These are phyloP conservation scores for Penicillium sp. DNA, from an alignment of 2,329 filamentous ascomycete genomes.

Conservation along the genomic window DNA sequence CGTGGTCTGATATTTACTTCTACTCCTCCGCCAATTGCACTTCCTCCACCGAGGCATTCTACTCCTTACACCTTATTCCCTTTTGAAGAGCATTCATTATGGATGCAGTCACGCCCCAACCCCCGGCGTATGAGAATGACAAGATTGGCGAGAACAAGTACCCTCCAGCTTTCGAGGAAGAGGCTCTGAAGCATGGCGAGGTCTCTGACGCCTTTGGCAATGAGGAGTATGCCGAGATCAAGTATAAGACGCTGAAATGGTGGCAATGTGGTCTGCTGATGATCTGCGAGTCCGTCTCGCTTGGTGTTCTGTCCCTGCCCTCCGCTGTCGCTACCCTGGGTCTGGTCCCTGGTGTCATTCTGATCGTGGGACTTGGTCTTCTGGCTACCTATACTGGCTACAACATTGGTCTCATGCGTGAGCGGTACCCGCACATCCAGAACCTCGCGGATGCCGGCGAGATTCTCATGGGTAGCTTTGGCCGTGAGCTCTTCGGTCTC, in stretches of 20 bases:
- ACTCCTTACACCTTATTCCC: no score
- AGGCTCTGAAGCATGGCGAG: constrained; percentile 27
- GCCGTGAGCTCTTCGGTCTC: constrained; percentile 65
- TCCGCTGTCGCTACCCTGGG: constrained; percentile 27
- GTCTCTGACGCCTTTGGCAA: constrained; percentile 30
- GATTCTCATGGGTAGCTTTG: constrained; percentile 64
- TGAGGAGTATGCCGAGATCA: constrained; percentile 30
- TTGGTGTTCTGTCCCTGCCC: constrained; percentile 29
- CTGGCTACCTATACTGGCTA: constrained; percentile 64
- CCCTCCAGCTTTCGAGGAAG: constrained; percentile 18
- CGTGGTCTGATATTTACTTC: background rate
- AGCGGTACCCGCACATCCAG: constrained; percentile 61
- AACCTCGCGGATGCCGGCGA: constrained; percentile 71
- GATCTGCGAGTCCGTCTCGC: constrained; percentile 32
- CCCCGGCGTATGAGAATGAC: constrained; percentile 24
- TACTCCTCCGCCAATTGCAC: background rate
- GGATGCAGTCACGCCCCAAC: constrained; percentile 21
- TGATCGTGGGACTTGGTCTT: constrained; percentile 58
- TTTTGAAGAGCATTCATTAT: constrained; percentile 13
- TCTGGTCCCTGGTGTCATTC: constrained; percentile 50
- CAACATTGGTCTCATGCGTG: constrained; percentile 63
- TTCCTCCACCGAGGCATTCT: no score
- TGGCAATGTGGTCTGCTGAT: constrained; percentile 32
- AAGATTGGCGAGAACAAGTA: constrained; percentile 26
- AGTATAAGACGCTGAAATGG: constrained; percentile 32